A percentile compares a stretch with the other conserved stretches of the same genome.
Evolutionary conservation across 345 rosid genomes (phyloP).

Genomic region (Eucalyptus cloeziana): DNA sequence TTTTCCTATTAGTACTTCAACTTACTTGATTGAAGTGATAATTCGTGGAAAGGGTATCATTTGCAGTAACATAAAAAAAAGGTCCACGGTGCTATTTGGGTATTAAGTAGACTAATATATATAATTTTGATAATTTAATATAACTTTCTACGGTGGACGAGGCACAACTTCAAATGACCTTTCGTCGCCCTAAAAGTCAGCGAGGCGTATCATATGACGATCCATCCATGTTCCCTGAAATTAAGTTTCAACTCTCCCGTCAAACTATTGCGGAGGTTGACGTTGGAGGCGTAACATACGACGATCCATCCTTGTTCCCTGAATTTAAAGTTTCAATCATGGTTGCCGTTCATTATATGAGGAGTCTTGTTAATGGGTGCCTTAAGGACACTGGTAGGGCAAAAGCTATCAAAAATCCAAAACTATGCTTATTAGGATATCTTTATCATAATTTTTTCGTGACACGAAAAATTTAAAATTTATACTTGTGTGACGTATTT

Average conservation of each 20-base stretch:
- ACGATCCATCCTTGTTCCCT: not conserved
- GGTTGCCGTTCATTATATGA: not conserved
- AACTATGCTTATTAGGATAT: too few species aligned
- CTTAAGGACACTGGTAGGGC: not conserved
- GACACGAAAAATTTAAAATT: accelerated
- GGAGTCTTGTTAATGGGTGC: not conserved
- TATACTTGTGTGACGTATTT: accelerated
- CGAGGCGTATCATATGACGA: not conserved
- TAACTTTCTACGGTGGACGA: not conserved
- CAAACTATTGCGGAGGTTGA: not conserved
- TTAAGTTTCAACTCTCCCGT: not conserved
- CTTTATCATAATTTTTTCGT: accelerated
- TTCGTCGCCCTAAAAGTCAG: not conserved
- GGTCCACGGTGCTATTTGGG: not conserved
- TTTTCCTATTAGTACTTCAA: not conserved
- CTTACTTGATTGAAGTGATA: not conserved
- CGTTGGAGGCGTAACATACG: not conserved
- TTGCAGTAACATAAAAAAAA: not conserved
- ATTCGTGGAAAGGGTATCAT: not conserved
- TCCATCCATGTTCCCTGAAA: not conserved
- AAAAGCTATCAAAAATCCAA: too few species aligned
- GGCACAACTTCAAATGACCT: not conserved
- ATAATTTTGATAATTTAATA: not conserved
- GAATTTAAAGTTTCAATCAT: not conserved
- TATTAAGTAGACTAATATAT: not conserved